These are phyloP conservation scores for Trichosanthes truncata DNA, from an alignment of 306 rosid species.

Conservation along the genomic window DNA sequence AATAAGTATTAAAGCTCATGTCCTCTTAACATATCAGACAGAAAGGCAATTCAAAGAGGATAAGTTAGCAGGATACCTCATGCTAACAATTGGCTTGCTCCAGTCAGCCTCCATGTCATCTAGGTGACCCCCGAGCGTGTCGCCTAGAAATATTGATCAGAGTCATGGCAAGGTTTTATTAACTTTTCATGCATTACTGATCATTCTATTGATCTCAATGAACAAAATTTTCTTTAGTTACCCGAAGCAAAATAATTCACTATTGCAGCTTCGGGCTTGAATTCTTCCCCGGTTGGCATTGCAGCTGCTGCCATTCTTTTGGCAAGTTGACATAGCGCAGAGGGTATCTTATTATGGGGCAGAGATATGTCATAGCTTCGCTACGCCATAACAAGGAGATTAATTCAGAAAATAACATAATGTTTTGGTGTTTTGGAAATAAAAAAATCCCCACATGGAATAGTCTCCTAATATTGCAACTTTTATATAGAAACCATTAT, in stretches of 20 bases:
- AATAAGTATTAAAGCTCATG: background rate
- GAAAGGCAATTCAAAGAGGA: background rate
- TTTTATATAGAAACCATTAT: background rate
- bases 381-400: conserved; percentile 24
- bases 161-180: background rate
- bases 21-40: background rate
- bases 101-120: conserved; percentile 98
- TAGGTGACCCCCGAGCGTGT: conserved; percentile 87
- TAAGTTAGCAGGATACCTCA: conserved; percentile 43
- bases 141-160: conserved; percentile 30
- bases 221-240: conserved; percentile 10
- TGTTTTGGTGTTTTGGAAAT: background rate
- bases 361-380: conserved; percentile 74
- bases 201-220: background rate
- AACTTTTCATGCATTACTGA: background rate
- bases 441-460: background rate
- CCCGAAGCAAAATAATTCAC: conserved; percentile 85
- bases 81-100: conserved; percentile 81
- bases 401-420: background rate
- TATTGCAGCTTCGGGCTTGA: conserved; percentile 89
- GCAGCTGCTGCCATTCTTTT: conserved; percentile 80
- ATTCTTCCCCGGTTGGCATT: conserved; percentile 64
- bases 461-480: background rate
- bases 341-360: conserved; percentile 71
- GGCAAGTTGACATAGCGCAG: conserved; percentile 53